phyloP scores from a whole-genome alignment of 2,329 filamentous ascomycete species.

The Alternaria sp. region DNA sequence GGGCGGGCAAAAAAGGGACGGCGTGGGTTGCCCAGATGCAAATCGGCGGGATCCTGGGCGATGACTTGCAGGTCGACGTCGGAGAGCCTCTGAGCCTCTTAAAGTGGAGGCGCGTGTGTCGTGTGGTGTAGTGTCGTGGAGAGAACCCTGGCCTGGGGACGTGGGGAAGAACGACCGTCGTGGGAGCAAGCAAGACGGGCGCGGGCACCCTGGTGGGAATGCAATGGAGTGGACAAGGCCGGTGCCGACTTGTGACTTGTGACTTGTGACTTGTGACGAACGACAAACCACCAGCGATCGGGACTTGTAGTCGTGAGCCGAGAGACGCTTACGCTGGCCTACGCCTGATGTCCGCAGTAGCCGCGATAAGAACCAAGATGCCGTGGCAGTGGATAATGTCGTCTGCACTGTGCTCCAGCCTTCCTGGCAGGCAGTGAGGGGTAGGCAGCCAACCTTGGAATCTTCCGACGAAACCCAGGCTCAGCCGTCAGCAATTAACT shows the following conservation, averaged over 20 bases:
- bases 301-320: constrained; percentile 12
- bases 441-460: constrained; percentile 10
- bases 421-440: constrained; percentile 21
- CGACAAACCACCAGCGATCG: constrained; percentile 1
- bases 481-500: constrained; percentile 11
- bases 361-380: constrained; percentile 36
- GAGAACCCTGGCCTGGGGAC: constrained; percentile 21
- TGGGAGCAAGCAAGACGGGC: constrained; percentile 20
- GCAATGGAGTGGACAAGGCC: constrained; percentile 17
- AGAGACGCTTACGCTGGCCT: constrained; percentile 6
- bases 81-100: constrained; percentile 2
- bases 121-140: constrained; percentile 13
- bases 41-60: constrained; percentile 16
- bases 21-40: not conserved
- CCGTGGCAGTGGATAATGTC: constrained; percentile 25
- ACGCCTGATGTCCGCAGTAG: constrained; percentile 37
- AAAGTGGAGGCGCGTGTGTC: constrained; percentile 7
- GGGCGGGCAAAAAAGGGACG: constrained; percentile 1
- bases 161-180: constrained; percentile 27
- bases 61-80: constrained; percentile 25
- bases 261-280: not conserved
- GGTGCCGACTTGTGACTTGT: constrained; percentile 6
- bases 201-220: constrained; percentile 15
- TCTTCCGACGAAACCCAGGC: constrained; percentile 1
- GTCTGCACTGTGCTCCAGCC: not conserved